Base-by-base conservation (phyloP, 2,329 filamentous ascomycete genomes). In the Penicillium palitans region DNA sequence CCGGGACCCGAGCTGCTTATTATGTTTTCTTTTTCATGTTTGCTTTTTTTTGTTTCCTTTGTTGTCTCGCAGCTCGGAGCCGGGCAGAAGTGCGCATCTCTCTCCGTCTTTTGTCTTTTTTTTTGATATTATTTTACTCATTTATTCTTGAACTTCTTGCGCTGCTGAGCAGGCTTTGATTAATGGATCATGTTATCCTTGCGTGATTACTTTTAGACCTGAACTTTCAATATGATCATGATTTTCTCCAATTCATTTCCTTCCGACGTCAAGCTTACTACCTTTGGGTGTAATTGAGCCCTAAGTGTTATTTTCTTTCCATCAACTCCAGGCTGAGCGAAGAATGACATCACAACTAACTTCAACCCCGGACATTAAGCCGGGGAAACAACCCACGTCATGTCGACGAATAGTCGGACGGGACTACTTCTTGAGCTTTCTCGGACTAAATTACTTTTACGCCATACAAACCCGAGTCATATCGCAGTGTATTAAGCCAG, bases 1-100 rank as follows among this genome's bases (percentile, higher is more conserved):
- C 65, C 69, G 71, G 68, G 59, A 68, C 69, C 70, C 67, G 62
- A 65, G 67, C 68, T 63, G 59, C 59, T 64, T 66, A 42, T 66
- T 59, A 52, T 57, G 57, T 63, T 56, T 57, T 53, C 57, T 17
- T 35, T 35, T 35, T 35, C 8, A 35, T 35, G 3, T 60, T 60
- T 61, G 60, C 63, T 59, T 67, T 62, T 62, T 12, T 13, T 54
- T 54, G 45, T 54, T 54, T 39, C 54, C n/a, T 52, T 57, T 52
- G 47, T 46, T 57, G 49, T 58, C 24, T 62, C 58, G 60, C 67
- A 71, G 66, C 69, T 72, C 66, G 70, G 70, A 66, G 66, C 72
- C 73, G 71, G 71, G 62, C 75, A 78, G 76, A 78, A 78, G 76
- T 78, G 76, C 76, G 76, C 76, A 78, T 73, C 69, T 76, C 68